Base-by-base conservation (phyloP, 2,329 filamentous ascomycete species). In the Thielaviopsis punctulata region DNA sequence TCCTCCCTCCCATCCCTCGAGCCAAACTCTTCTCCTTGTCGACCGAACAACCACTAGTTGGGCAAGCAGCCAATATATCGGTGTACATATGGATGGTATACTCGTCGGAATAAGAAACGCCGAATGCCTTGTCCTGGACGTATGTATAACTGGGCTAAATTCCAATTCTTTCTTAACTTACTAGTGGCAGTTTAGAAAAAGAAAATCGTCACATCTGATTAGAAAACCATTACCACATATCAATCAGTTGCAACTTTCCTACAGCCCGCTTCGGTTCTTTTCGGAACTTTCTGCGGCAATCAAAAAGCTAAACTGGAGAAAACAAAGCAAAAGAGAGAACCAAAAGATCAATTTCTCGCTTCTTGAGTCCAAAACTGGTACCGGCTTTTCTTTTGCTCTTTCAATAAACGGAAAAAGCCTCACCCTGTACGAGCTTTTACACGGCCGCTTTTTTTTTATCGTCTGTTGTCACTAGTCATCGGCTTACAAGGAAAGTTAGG, bases 121-220 rank as follows among this genome's bases (percentile, higher is more conserved):
- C n/a, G n/a, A 6, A 41, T 41, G n/a, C 36, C 36, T 18, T 19
- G 13, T 10, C 27, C 12, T 18, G 13, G 9, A 24, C 9, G 19
- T 23, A 45, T 19, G n/a, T n/a, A n/a, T n/a, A n/a, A n/a, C 44
- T 46, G 22, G 22, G 22, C 22, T 46, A 25, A 46, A 18, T 19
- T 21, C n/a, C 3, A 4, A 6, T 12, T 33, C 9, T 13, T 9
- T 33, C 3, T 3, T 13, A 33, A 15, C 13, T 36, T 36, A 36
- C n/a, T 15, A n/a, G n/a, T n/a, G n/a, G n/a, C n/a, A n/a, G n/a
- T 36, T 36, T 36, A 15, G 30, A 36, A 36, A 36, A 12, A 27
- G 6, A 27, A 4, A 15, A 15, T 51, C 27, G 33, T 51, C 49
- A 45, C 45, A 51, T 45, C 24, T 45, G 23, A 45, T 51, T 43